Base-by-base conservation (phyloP, 2,329 filamentous ascomycete genomes). In the Epichloe elymi region DNA sequence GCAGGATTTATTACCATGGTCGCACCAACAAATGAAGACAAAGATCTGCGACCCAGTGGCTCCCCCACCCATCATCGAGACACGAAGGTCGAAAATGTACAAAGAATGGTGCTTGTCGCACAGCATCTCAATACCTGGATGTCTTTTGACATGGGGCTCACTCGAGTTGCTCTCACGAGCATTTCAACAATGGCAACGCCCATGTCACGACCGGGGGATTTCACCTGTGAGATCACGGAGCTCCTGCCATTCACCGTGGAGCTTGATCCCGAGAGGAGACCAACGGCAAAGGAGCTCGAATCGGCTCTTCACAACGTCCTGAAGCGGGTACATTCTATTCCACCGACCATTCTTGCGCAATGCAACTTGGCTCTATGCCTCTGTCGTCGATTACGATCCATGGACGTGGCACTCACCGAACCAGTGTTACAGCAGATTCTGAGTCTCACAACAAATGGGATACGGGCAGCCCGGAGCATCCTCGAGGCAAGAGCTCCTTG, bases 101-200 rank as follows among this genome's bases (percentile, higher is more conserved):
- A 68, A 12, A 62, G 74, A 2, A 59, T 77, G 3, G 63, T 76
- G 58, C 70, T 74, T 49, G 70, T 80, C 40, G 72, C 76, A 0
- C 73, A 76, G 10, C 76, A 80, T 55, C 67, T 81, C 7, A 80
- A 80, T 55, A 74, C 73, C 12, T 80, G 77, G 76, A 73, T 74
- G 26, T 79, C 75, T 0, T 80, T 78, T 54, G 78, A 81, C 50
- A 71, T 79, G 49, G 77, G 77, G 1, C 70, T 74, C 0, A 76
- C 75, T 0, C 67, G 75, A 10, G 74, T 79, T 53, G 69, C 54
- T 0, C 64, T 78, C 0, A 70, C 71, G 36, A 71, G 71, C 17
- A 70, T 26, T n/a, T 8, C 72, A 10, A 70, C 69, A 0, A 66
- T 69, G 1, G 60, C 69, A 11, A 63, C 72, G 8, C 70, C 72